Base-by-base conservation (phyloP, 73 alveolate genomes). In the Symbiodinium natans region DNA sequence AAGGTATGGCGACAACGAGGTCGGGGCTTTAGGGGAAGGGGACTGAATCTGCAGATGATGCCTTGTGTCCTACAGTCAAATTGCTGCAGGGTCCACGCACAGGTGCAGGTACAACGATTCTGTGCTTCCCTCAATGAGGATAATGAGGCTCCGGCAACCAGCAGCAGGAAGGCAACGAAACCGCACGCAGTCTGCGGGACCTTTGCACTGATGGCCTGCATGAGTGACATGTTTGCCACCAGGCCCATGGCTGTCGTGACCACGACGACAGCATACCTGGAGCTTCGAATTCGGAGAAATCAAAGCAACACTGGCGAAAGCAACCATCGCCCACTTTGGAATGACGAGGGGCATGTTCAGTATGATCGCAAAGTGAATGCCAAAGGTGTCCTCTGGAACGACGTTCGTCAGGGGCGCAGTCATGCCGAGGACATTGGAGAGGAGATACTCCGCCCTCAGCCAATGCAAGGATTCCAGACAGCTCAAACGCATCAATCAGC, bases 381-480 rank as follows among this genome's bases (percentile, higher is more conserved):
- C 95, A 15, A 38, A 77, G 21, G 29, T 40, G 42, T 21, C 48
- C 83, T 38, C 43, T 82, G 95, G 95, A n/a, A 88, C 95, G 48
- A 88, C 74, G 86, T 25, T n/a, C 68, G 86, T 88, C 46, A 88
- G 43, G 8, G 95, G 95, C 74, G 48, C 43, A 33, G 86, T 68
- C 95, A 88, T 88, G 84, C 95, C 95, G 42, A 88, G 54, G 38
- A 88, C 73, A 41, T 88, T 88, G 74, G 95, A 88, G 23, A 88
- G 95, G 19, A 88, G 86, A 40, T 88, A 88, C 86, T 88, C 95
- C 31, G 63, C 95, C 59, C 95, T 86, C 41, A n/a, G 92, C 13
- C 36, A 23, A 52, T 6, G 71, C 15, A 13, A 11, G n/a, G n/a
- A n/a, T n/a, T 21, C 71, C 59, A 2, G 59, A 46, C 9, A 46